Evolutionary conservation across 2,329 filamentous ascomycete genomes (phyloP).

Genomic region (Nannizziopsis barbatae): DNA sequence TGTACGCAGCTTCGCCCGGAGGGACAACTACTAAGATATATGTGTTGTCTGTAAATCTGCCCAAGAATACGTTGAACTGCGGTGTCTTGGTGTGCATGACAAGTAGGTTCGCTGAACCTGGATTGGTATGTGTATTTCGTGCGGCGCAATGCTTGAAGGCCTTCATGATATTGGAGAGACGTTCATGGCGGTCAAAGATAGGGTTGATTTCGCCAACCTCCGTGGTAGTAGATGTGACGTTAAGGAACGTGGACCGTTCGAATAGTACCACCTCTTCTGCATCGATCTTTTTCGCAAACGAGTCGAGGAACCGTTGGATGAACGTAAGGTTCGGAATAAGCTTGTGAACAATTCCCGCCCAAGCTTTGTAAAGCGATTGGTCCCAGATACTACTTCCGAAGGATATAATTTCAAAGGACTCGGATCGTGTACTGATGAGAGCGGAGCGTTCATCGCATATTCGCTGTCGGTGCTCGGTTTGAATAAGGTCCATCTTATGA

Average conservation of each 20-base stretch:
- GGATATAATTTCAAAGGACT: slow-evolving; percentile 63
- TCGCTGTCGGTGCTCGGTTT: slow-evolving; percentile 62
- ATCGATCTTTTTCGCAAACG: slow-evolving; percentile 74
- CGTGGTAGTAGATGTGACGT: slow-evolving; percentile 83
- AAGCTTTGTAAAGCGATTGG: slow-evolving; percentile 93
- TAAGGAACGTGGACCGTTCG: slow-evolving; percentile 89
- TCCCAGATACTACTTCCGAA: slow-evolving; percentile 98
- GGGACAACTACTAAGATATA: slow-evolving; percentile 89
- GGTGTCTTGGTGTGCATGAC: slow-evolving; percentile 42
- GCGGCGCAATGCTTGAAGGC: slow-evolving; percentile 78
- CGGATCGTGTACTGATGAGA: slow-evolving; percentile 64
- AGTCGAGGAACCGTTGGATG: slow-evolving; percentile 75
- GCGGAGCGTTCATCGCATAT: slow-evolving; percentile 76
- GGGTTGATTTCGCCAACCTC: slow-evolving; percentile 67
- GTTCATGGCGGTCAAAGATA: slow-evolving; percentile 84
- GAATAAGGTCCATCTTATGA: slow-evolving; percentile 97
- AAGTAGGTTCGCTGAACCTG: slow-evolving; percentile 33
- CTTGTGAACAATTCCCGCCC: slow-evolving; percentile 96
- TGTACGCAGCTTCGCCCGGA: slow-evolving; percentile 82
- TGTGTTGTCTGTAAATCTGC: slow-evolving; percentile 93
- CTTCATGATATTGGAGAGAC: slow-evolving; percentile 94
- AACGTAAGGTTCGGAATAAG: slow-evolving; percentile 85
- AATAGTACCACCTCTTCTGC: slow-evolving; percentile 91
- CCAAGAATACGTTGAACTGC: slow-evolving; percentile 86
- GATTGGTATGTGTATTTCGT: slow-evolving; percentile 36